Evolutionary conservation across 1,139 yeast species (phyloP), one percentile per base, ranked within the genome.

Genomic region (Yamadazyma blattariae): DNA sequence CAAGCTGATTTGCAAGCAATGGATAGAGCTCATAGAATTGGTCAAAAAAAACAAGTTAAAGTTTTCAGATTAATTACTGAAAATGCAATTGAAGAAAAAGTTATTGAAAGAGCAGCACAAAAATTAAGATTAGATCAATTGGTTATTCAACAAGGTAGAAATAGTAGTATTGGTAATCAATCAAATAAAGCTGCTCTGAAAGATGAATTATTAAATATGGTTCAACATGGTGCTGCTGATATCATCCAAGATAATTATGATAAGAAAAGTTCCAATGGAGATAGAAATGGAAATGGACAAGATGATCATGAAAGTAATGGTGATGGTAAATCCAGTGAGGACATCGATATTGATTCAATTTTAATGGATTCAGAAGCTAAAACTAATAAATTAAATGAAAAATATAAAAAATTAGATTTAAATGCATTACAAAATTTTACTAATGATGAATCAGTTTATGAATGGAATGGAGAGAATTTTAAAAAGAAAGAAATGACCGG

Each of bases 11-110:
- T 84, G 45, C 94, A 84, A 57, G 92, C 92, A 0, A 84, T 84
- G 94, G 94, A 84, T 54, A 74, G 94, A 64, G 92, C 94, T 1
- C 94, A 84, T 57, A 75, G 94, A 71, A 84, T 84, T 54, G 94
- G 94, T 6, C 94, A 84, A 56, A 83, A 83, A 20, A 84, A 83
- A 46, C 94, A 84, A 54, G 94, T 84, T 25, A 76, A 77, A 48
- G 92, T 84, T 7, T 84, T 77, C 52, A 65, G 94, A 55, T 78
- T 84, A 51, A 77, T 84, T 34, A 83, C 92, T 8, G 90, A 82
- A 47, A 79, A 82, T 59, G 88, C 92, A 2, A 82, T 84, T 40
- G 94, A 84, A 56, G 92, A 84, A 51, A 84, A 84, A 52, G 85
- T 84, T 25, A 64, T 84, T 40, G 94, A 84, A 56, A 67, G 92